Percentiles rank a stretch among this genome's conserved stretches.
phyloP scores from a whole-genome alignment of 1,139 yeast species.

The Zygosaccharomyces pseudobailii region DNA sequence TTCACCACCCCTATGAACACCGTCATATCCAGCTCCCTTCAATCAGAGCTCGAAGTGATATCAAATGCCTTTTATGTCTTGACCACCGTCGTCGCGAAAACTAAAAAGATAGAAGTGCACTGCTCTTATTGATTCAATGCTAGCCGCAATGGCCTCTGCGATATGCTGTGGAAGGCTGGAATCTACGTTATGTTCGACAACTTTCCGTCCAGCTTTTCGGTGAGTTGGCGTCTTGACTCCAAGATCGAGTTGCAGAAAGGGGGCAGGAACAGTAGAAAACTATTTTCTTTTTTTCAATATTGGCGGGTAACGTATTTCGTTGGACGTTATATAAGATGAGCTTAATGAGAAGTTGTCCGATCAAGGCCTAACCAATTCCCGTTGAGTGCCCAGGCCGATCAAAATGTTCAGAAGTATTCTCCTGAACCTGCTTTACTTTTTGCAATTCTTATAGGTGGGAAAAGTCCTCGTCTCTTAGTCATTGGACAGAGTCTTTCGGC shows the following conservation, averaged over 20 bases:
- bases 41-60: background rate
- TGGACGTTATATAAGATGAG: background rate
- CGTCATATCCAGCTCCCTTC: constrained; percentile 32
- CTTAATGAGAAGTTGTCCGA: background rate
- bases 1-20: constrained; percentile 70
- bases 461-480: background rate
- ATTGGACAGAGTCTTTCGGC: background rate
- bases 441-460: background rate
- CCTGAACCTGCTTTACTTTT: background rate
- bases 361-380: background rate
- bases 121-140: background rate
- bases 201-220: background rate
- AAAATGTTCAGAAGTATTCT: background rate
- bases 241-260: background rate
- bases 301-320: constrained; percentile 1
- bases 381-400: background rate
- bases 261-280: background rate
- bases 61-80: background rate
- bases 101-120: background rate
- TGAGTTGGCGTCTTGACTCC: background rate
- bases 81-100: background rate
- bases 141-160: background rate
- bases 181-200: background rate
- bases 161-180: background rate
- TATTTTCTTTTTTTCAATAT: background rate